Evolutionary conservation across 1,284 basidiomycete genomes (phyloP).

Genomic region (Chalciporus piperatoides): DNA sequence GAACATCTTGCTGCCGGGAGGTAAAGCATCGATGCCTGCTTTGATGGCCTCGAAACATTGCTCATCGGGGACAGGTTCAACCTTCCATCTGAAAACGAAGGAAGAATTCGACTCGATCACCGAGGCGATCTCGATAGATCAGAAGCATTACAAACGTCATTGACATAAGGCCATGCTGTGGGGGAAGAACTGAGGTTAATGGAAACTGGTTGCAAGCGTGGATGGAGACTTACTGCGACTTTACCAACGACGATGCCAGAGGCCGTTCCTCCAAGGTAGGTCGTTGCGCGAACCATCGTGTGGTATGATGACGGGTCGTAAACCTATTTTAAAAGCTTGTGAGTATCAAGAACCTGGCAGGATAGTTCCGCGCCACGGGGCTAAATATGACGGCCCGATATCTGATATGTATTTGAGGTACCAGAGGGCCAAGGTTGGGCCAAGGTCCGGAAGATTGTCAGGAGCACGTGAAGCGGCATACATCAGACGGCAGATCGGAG

Average conservation of each 20-base stretch:
- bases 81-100: constrained; percentile 10
- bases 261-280: constrained; percentile 32
- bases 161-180: constrained; percentile 16
- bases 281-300: constrained; percentile 22
- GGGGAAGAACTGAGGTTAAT: not conserved
- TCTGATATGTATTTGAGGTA: no score
- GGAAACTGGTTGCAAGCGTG: not conserved
- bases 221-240: constrained; percentile 31
- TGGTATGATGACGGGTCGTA: not conserved
- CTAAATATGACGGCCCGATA: no score
- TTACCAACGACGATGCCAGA: constrained; percentile 29
- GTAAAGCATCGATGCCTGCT: no score
- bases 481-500: not conserved
- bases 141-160: constrained; percentile 3
- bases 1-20: no score
- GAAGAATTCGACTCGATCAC: not conserved
- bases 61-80: constrained; percentile 41
- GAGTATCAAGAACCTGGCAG: no score
- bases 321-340: not conserved
- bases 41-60: constrained; percentile 35
- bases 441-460: no score
- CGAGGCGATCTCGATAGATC: not conserved
- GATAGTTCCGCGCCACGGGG: no score
- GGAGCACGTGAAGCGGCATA: not conserved
- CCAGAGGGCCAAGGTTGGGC: no score